These are phyloP conservation scores for Lenzites betulinus DNA, from an alignment of 768 basidiomycete species.

Conservation along the genomic window DNA sequence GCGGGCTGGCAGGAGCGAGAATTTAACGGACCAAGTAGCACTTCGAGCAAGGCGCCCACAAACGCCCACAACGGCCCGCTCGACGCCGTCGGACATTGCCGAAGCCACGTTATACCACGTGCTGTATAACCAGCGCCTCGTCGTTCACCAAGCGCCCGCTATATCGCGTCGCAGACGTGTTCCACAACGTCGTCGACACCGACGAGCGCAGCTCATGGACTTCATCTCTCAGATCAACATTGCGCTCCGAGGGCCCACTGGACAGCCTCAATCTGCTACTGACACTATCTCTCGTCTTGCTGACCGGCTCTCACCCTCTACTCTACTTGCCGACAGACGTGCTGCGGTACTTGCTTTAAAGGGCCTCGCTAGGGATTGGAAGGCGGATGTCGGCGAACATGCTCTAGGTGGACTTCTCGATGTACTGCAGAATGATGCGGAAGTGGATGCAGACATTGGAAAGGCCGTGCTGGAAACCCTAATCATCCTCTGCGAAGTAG, in stretches of 20 bases:
- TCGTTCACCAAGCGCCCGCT: not conserved
- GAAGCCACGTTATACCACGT: not conserved
- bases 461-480: slow-evolving; percentile 93
- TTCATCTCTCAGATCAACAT: slow-evolving; percentile 86
- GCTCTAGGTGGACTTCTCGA: slow-evolving; percentile 79
- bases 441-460: slow-evolving; percentile 88
- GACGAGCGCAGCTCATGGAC: slow-evolving; percentile 53
- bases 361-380: slow-evolving; percentile 89
- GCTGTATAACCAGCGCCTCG: not conserved
- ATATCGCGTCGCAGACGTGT: slow-evolving; percentile 4
- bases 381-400: slow-evolving; percentile 79
- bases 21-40: too few species aligned
- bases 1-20: too few species aligned
- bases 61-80: slow-evolving; percentile 12
- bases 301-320: slow-evolving; percentile 88
- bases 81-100: not conserved
- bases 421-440: slow-evolving; percentile 84
- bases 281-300: slow-evolving; percentile 89
- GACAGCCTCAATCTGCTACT: slow-evolving; percentile 76
- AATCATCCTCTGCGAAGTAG: slow-evolving; percentile 79
- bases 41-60: slow-evolving; percentile 1
- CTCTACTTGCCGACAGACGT: slow-evolving; percentile 86
- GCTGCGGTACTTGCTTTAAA: slow-evolving; percentile 94
- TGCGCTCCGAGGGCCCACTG: slow-evolving; percentile 81
- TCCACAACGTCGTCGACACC: slow-evolving; percentile 9